Base-by-base conservation (phyloP, 352 stramenopile genomes). In the Globisporangium nagaii region DNA sequence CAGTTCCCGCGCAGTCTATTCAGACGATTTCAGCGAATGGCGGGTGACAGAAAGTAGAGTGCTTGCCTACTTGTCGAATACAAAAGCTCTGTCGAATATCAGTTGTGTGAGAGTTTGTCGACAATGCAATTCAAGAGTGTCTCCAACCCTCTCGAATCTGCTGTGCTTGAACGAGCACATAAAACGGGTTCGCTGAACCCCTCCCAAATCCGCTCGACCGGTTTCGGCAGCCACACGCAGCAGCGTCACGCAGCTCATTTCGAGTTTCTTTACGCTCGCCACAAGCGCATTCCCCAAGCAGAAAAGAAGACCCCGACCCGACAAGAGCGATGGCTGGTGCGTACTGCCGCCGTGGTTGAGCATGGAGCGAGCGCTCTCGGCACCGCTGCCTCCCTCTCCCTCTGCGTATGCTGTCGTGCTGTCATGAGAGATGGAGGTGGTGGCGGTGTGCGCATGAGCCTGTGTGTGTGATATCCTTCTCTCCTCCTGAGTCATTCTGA, bases 171-270 rank as follows among this genome's bases (percentile, higher is more conserved):
- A n/a, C n/a, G 11, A 25, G 27, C 13, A 25, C 43, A 50, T 50
- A 50, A 37, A 50, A 19, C 43, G 11, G 17, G 3, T n/a, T n/a
- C n/a, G n/a, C n/a, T 24, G 0, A 17, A 25, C 1, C 13, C 43
- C 43, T 50, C 20, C 9, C 15, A 32, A 49, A 49, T 15, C 3
- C n/a, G 43, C 17, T 10, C 4, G 12, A 53, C 28, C 46, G 24
- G 19, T 42, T 52, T 41, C 12, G 25, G 24, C 19, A 24, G 19
- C 24, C 24, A 17, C 41, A 48, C 53, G 22, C n/a, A 6, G 27
- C 31, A 19, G 22, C 47, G 51, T 57, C 39, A 57, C 41, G 11
- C n/a, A 41, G 30, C 32, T 57, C 51, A 57, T 42, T 57, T 57
- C 51, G 43, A 47, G 43, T 56, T 34, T 37, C 50, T 47, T 41